Percentiles rank a stretch among this genome's conserved stretches.
Conservation (phyloP, 225 moss, liverwort and hornwort genomes). For the Sphagnum contortum region DNA sequence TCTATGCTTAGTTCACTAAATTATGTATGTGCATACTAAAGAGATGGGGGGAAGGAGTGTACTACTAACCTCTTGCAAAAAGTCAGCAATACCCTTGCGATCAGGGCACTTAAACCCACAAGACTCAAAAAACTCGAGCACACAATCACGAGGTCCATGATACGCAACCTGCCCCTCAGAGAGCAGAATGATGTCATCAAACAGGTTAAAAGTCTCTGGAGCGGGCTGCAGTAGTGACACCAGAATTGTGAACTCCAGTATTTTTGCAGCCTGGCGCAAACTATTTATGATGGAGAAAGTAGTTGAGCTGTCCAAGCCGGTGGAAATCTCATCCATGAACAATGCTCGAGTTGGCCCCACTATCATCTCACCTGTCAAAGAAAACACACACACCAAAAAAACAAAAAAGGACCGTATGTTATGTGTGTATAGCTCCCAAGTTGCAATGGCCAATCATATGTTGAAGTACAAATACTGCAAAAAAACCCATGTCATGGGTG, state of each 20-base stretch:
- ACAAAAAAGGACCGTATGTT: no score
- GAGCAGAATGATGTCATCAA: slow-evolving; percentile 56
- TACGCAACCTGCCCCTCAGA: slow-evolving; percentile 56
- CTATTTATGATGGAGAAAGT: slow-evolving; percentile 44
- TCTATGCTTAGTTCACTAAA: no score
- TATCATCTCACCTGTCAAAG: slow-evolving; percentile 57
- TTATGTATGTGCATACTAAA: no score
- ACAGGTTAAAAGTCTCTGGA: slow-evolving; percentile 54
- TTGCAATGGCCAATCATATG: no score
- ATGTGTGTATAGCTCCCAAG: no score
- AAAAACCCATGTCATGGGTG: not conserved
- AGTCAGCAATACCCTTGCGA: slow-evolving; percentile 54
- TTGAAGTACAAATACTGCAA: no score
- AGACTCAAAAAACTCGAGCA: slow-evolving; percentile 41
- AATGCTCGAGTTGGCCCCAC: slow-evolving; percentile 54
- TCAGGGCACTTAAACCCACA: slow-evolving; percentile 59
- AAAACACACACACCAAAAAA: not conserved
- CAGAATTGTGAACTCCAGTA: slow-evolving; percentile 41
- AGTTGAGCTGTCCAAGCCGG: slow-evolving; percentile 60
- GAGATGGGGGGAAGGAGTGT: no score
- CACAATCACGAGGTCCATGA: slow-evolving; percentile 37
- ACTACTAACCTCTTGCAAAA: slow-evolving; percentile 44
- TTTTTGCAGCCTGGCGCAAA: slow-evolving; percentile 35
- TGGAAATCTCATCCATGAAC: slow-evolving; percentile 74
- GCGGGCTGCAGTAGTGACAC: slow-evolving; percentile 65